Conservation (phyloP, 352 stramenopile species). For the Pseudoperonospora humuli region DNA sequence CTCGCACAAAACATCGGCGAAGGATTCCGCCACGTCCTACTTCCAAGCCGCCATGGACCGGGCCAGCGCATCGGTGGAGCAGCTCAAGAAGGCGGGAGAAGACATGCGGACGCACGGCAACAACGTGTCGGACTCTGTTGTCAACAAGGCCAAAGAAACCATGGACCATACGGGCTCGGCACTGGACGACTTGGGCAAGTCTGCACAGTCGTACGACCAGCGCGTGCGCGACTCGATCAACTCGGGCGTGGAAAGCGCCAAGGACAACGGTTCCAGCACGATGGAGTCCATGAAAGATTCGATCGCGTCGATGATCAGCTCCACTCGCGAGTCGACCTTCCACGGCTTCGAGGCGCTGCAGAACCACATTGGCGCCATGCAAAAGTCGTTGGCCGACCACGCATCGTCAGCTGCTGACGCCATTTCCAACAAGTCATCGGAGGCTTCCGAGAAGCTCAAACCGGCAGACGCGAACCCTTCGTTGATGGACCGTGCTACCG, state of each 20-base stretch:
- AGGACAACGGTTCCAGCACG: slow-evolving; percentile 16
- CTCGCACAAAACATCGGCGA: slow-evolving; percentile 28
- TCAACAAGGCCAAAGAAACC: slow-evolving; percentile 21
- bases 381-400: slow-evolving; percentile 20
- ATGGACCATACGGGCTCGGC: slow-evolving; percentile 26
- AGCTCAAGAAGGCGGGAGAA: slow-evolving; percentile 20
- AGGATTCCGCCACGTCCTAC: slow-evolving; percentile 28
- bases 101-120: slow-evolving; percentile 12
- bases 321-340: slow-evolving; percentile 27
- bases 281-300: slow-evolving; percentile 17
- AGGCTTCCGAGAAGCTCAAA: slow-evolving; percentile 12
- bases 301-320: slow-evolving; percentile 22
- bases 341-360: slow-evolving; percentile 33
- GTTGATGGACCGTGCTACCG: slow-evolving; percentile 21
- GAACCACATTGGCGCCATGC: slow-evolving; percentile 19
- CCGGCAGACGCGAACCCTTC: slow-evolving; percentile 12
- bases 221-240: slow-evolving; percentile 15
- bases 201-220: slow-evolving; percentile 13
- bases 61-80: slow-evolving; percentile 12
- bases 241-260: slow-evolving; percentile 14
- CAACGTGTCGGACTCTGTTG: slow-evolving; percentile 13
- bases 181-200: slow-evolving; percentile 23
- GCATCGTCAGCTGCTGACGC: slow-evolving; percentile 6
- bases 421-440: slow-evolving; percentile 14
- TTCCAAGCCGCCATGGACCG: slow-evolving; percentile 31